A percentile compares a stretch with the other conserved stretches of the same genome.
Evolutionary conservation across 2,329 filamentous ascomycete species (phyloP).

Genomic region (Dendryphion nanum): DNA sequence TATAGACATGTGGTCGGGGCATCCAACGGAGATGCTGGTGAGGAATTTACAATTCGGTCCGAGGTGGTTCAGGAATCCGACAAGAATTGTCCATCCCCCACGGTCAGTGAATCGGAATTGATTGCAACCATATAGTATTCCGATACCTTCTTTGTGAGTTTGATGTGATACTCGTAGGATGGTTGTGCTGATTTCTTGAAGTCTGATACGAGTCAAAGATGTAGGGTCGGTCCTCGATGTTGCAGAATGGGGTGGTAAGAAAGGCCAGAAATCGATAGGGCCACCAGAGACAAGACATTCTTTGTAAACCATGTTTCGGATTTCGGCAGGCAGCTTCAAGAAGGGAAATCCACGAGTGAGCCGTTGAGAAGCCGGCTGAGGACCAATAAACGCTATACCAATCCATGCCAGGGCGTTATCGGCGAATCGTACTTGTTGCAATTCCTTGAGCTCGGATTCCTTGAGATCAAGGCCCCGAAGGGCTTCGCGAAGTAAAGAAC

Average conservation of each 20-base stretch:
- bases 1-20: too few relatives aligned
- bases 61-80: conserved; percentile 5
- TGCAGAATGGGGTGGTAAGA: too few relatives aligned
- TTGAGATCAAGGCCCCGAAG: too few relatives aligned
- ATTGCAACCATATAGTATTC: conserved; percentile 11
- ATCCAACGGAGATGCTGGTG: conserved; percentile 6
- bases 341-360: not conserved
- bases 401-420: too few relatives aligned
- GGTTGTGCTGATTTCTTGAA: conserved; percentile 5
- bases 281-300: not conserved
- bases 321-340: not conserved
- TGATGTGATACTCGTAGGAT: conserved; percentile 7
- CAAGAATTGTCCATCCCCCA: conserved; percentile 3
- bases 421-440: too few relatives aligned
- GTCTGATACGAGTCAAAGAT: too few relatives aligned
- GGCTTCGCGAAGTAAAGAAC: too few relatives aligned
- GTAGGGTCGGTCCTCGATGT: too few relatives aligned
- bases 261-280: conserved; percentile 8
- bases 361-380: not conserved
- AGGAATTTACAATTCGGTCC: conserved; percentile 7
- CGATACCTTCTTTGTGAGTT: conserved; percentile 5
- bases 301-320: not conserved
- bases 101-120: conserved; percentile 10
- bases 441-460: too few relatives aligned
- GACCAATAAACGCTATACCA: too few relatives aligned